Conservation (phyloP, 352 stramenopile species). For the Globisporangium barbulae region DNA sequence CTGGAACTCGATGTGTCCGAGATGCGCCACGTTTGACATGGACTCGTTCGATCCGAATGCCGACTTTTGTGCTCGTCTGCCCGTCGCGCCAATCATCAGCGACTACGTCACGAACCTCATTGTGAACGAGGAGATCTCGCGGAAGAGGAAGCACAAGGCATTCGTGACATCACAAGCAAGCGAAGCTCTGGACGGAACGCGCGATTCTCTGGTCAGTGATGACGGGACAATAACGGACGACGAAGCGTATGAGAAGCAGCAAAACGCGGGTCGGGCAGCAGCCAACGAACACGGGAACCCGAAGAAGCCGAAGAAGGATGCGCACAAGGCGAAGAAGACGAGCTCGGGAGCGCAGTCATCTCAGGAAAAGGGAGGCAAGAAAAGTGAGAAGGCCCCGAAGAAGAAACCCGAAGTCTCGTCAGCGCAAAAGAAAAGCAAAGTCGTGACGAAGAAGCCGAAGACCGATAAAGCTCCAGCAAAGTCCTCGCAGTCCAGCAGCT, state of each 20-base stretch:
- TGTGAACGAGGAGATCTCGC: constrained; percentile 33
- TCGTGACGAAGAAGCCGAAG: constrained; percentile 13
- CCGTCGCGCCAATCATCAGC: constrained; percentile 45
- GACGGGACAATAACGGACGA: constrained; percentile 15
- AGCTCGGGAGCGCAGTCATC: constrained; percentile 8
- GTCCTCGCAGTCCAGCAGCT: constrained; percentile 3
- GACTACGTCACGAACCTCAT: constrained; percentile 48
- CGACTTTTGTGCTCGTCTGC: constrained; percentile 53
- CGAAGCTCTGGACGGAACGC: constrained; percentile 7
- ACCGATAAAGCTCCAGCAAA: constrained; percentile 16
- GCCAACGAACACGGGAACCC: constrained; percentile 22
- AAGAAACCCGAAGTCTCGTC: constrained; percentile 15
- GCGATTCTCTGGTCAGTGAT: constrained; percentile 13
- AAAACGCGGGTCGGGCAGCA: constrained; percentile 13
- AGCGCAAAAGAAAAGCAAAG: constrained; percentile 14
- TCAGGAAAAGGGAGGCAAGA: constrained; percentile 37
- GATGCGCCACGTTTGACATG: constrained; percentile 66
- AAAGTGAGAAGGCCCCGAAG: constrained; percentile 24
- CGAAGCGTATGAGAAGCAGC: constrained; percentile 9
- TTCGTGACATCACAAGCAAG: not conserved
- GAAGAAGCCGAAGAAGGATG: constrained; percentile 47
- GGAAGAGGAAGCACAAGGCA: constrained; percentile 52
- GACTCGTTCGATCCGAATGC: constrained; percentile 40
- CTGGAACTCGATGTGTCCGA: constrained; percentile 75
- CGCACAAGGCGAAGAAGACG: constrained; percentile 25